Conservation (phyloP, 306 rosid species). For the Vigna mungo region DNA sequence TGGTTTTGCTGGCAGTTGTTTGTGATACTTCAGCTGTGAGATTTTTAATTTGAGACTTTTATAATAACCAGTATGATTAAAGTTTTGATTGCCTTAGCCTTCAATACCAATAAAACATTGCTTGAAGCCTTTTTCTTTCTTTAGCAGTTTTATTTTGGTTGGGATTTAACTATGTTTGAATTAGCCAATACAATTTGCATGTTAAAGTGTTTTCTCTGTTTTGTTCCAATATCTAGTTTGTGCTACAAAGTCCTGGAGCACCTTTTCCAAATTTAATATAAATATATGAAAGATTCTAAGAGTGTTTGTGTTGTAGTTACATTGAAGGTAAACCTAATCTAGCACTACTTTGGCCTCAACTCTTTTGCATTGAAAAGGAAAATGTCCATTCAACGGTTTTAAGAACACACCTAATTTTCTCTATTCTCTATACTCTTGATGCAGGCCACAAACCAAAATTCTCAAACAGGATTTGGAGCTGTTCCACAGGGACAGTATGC, state of each 20-base stretch:
- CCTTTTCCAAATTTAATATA: not conserved
- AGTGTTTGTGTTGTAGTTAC: too few relatives aligned
- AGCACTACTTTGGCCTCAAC: too few relatives aligned
- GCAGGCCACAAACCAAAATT: conserved; percentile 64
- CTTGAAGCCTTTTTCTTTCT: not conserved
- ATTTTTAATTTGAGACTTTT: not conserved
- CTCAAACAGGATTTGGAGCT: conserved; percentile 67
- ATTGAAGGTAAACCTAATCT: too few relatives aligned
- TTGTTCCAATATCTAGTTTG: conserved; percentile 26
- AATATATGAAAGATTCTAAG: not conserved
- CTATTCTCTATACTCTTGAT: conserved; percentile 27
- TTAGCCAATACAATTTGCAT: not conserved
- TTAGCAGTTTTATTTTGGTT: too few relatives aligned
- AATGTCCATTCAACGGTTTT: not conserved
- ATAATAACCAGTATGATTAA: not conserved
- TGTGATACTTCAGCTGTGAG: not conserved
- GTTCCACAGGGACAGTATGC: conserved; percentile 82
- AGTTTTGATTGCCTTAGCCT: not conserved
- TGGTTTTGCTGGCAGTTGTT: not conserved
- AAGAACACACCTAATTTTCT: not conserved
- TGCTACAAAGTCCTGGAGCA: not conserved
- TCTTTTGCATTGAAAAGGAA: too few relatives aligned
- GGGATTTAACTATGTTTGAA: not conserved
- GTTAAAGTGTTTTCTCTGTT: conserved; percentile 9
- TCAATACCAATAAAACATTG: not conserved